Conservation (phyloP, 768 basidiomycete species). For the Tulasnella sp. region DNA sequence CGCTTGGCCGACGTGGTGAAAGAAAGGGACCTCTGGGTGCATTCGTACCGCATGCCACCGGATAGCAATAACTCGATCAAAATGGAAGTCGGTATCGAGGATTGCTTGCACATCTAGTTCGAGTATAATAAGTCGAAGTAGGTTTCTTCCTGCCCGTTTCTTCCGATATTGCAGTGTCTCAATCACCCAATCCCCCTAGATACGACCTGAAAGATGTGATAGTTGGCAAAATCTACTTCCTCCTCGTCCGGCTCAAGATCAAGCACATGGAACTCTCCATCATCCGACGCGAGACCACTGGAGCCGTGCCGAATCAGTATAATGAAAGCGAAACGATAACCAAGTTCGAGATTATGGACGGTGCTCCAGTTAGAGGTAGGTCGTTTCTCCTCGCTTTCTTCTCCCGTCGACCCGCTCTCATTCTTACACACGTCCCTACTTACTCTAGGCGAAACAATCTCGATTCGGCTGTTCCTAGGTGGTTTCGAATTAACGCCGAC, state of each 20-base stretch:
- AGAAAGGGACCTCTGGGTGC: no score
- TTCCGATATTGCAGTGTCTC: no score
- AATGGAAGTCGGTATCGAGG: no score
- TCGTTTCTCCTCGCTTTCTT: background rate
- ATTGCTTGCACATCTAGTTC: no score
- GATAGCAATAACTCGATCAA: no score
- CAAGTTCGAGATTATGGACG: slow-evolving; percentile 77
- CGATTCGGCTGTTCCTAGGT: slow-evolving; percentile 95
- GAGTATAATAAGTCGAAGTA: no score
- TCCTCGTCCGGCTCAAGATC: slow-evolving; percentile 97
- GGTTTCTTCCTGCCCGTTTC: no score
- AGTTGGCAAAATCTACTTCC: slow-evolving; percentile 99
- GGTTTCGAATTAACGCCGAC: slow-evolving; percentile 99
- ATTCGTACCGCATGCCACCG: no score
- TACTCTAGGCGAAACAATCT: slow-evolving; percentile 79
- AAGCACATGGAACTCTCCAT: slow-evolving; percentile 99
- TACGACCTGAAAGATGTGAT: slow-evolving; percentile 99
- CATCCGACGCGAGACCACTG: slow-evolving; percentile 96
- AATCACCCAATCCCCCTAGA: slow-evolving; percentile 48
- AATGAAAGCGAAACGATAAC: slow-evolving; percentile 91
- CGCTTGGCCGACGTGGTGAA: no score
- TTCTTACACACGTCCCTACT: background rate
- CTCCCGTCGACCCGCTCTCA: background rate
- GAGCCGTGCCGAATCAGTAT: slow-evolving; percentile 97
- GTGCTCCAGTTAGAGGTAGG: slow-evolving; percentile 52